Base-by-base conservation (phyloP, 352 stramenopile species). In the Pythium volutum region DNA sequence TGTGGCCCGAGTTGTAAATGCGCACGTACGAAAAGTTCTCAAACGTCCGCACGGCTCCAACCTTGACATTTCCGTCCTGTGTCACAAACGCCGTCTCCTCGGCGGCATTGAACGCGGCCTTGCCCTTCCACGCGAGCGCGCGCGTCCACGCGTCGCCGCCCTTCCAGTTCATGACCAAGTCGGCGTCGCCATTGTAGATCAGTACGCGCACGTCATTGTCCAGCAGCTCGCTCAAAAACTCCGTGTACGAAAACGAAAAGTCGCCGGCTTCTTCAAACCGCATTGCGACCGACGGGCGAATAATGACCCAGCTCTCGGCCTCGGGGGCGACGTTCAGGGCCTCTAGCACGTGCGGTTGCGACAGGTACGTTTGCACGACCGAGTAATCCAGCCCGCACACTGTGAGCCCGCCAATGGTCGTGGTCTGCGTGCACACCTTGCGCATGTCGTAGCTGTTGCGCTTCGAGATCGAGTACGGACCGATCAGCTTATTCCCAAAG, bases 111-210 rank as follows among this genome's bases (percentile, higher is more conserved):
- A 97, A 98, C 7, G 73, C 83, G 11, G 74, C 69, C 47, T 84
- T 76, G 49, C 89, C 81, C n/a, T 61, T 64, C 94, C 94, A 98
- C 16, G 96, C 74, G 46, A 98, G 74, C 14, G 64, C 79, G 2
- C 82, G 61, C 6, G 88, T 97, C 91, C 91, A 98, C 8, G 91
- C 91, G 51, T 89, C 56, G 64, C 97, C 97, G 31, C 93, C 94
- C 33, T 97, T 66, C 74, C 95, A 98, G 66, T 98, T 98, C 75
- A 87, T 97, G 60, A 98, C 96, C 65, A 97, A 97, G 65, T 98
- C 94, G 23, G 87, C 72, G 73, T 98, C 94, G 91, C 87, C 16
- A 27, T 20, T 36, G 23, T 47, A 57, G 22, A 57, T 31, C 4
- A 57, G 50, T 20, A 57, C 38, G 20, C 64, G 71, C 9, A 79